phyloP scores from a whole-genome alignment of 805 yeast genomes.

The Scheffersomyces ergatensis region DNA sequence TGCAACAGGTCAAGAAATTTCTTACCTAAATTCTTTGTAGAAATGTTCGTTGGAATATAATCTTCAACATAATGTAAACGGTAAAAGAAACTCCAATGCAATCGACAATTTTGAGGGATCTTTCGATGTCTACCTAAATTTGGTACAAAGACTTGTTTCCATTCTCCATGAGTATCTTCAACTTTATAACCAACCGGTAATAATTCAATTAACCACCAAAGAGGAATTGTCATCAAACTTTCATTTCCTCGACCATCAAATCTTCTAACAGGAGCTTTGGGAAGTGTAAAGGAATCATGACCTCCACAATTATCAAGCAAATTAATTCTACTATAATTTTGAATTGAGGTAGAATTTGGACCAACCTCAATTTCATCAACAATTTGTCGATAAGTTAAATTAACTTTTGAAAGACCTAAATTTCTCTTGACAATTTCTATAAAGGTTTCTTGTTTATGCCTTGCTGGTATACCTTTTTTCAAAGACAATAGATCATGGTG shows the following conservation, averaged over 20 bases:
- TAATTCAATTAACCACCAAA: constrained; percentile 65
- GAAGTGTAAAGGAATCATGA: not conserved
- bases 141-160: constrained; percentile 51
- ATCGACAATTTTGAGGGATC: constrained; percentile 43
- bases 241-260: constrained; percentile 41
- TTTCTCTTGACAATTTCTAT: not conserved
- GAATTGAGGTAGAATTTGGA: not conserved
- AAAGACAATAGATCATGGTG: constrained; percentile 49
- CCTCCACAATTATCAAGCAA: not conserved
- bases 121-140: constrained; percentile 54
- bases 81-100: constrained; percentile 69
- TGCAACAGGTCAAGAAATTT: constrained; percentile 18
- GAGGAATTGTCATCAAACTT: constrained; percentile 18
- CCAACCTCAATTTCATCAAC: constrained; percentile 6
- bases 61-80: constrained; percentile 45
- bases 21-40: constrained; percentile 13
- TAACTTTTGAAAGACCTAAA: not conserved
- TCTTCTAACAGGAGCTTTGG: constrained; percentile 14
- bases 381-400: constrained; percentile 4
- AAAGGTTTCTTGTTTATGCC: not conserved
- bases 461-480: not conserved
- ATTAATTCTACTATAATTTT: not conserved
- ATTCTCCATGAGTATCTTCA: constrained; percentile 46
- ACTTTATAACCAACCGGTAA: constrained; percentile 56
- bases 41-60: constrained; percentile 39